Conservation (phyloP, 208 protist genomes). For the Giardia muris region DNA sequence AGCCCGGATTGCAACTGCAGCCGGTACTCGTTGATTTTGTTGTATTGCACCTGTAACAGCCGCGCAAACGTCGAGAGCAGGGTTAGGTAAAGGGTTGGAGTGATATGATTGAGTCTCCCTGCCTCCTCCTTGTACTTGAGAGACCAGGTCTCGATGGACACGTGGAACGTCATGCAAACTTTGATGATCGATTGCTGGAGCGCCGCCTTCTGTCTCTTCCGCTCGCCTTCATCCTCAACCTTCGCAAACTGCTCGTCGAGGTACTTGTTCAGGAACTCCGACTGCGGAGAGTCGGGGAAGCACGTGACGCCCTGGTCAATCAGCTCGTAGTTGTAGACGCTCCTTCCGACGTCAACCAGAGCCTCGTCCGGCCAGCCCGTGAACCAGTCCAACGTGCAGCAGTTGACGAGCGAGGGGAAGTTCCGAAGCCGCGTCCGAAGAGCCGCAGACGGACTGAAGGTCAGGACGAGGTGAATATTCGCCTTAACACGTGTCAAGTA, state of each 20-base stretch:
- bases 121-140: constrained; percentile 66
- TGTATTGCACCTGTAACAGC: constrained; percentile 61
- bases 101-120: constrained; percentile 84
- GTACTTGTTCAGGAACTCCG: background rate
- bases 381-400: constrained; percentile 91
- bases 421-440: constrained; percentile 79
- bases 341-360: constrained; percentile 68
- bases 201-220: constrained; percentile 22
- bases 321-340: background rate
- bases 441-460: constrained; percentile 85
- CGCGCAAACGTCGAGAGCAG: constrained; percentile 67
- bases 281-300: background rate
- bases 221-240: background rate
- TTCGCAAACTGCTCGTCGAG: background rate
- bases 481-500: constrained; percentile 63
- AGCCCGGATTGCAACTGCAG: constrained; percentile 72
- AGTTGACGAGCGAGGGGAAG: constrained; percentile 87
- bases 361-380: constrained; percentile 84
- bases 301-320: background rate
- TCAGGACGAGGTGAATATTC: constrained; percentile 82
- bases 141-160: constrained; percentile 26
- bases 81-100: constrained; percentile 90
- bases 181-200: constrained; percentile 17
- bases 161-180: constrained; percentile 43
- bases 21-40: constrained; percentile 57